These are phyloP conservation scores for Nicotiana rustica DNA, from an alignment of 305 asterid genomes.

Conservation along the genomic window DNA sequence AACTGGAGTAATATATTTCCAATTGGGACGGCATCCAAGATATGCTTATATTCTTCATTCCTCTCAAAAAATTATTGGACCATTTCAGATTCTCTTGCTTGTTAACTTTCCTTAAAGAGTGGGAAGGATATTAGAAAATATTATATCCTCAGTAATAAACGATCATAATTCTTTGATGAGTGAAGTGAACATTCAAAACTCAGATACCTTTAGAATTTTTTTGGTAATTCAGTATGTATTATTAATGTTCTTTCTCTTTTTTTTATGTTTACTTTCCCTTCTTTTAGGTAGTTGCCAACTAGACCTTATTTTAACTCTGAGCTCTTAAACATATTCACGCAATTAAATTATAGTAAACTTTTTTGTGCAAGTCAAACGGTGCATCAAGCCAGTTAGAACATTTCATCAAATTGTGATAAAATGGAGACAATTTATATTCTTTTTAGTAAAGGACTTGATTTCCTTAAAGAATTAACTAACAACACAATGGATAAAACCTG, in stretches of 20 bases:
- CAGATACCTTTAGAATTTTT: no score
- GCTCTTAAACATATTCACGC: not conserved
- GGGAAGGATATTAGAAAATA: not conserved
- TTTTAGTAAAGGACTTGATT: no score
- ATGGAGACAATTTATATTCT: not conserved
- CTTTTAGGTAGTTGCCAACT: not conserved
- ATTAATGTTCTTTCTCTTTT: not conserved
- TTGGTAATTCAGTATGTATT: no score
- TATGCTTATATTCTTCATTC: not conserved
- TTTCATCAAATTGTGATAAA: slow-evolving; percentile 7
- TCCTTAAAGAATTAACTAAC: not conserved
- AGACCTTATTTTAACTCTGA: not conserved
- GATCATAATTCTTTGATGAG: not conserved
- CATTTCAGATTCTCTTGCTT: not conserved
- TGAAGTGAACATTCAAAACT: no score
- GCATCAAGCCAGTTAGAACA: not conserved
- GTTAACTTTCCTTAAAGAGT: not conserved
- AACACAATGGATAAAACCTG: not conserved
- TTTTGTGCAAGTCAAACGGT: not conserved
- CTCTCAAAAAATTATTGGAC: not conserved
- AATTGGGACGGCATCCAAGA: no score
- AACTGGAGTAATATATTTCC: no score
- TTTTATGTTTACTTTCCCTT: not conserved
- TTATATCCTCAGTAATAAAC: not conserved
- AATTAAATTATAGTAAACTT: not conserved